A percentile compares a stretch with the other conserved stretches of the same genome.
These are phyloP conservation scores for Cardiospermum halicacabum DNA, from an alignment of 345 rosid genomes.

Conservation along the genomic window DNA sequence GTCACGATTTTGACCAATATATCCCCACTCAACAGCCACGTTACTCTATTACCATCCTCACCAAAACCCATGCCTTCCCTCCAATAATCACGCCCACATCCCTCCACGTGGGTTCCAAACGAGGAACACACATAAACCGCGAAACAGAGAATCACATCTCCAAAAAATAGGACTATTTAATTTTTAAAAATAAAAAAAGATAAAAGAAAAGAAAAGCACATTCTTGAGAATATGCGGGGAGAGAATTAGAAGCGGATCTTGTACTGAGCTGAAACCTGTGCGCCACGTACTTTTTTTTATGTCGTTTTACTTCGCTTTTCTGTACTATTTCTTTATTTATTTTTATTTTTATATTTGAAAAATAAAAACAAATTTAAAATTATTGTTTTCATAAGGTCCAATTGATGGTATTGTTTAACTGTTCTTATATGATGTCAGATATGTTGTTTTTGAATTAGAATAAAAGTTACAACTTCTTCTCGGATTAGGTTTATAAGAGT, in stretches of 20 bases:
- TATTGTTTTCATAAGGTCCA: no score
- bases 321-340: no score
- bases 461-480: no score
- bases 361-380: no score
- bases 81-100: not conserved
- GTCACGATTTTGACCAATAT: not conserved
- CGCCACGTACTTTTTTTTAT: conserved; percentile 39
- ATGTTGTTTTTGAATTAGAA: no score
- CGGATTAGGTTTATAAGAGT: no score
- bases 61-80: not conserved
- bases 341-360: no score
- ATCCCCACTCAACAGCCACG: not conserved
- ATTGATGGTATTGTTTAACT: no score
- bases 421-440: no score
- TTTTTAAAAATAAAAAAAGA: not conserved
- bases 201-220: conserved; percentile 29
- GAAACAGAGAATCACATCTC: not conserved
- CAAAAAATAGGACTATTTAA: no score
- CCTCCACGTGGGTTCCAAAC: not conserved
- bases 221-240: conserved; percentile 56
- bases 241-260: not conserved
- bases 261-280: conserved; percentile 29
- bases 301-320: no score
- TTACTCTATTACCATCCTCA: not conserved
- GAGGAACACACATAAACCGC: not conserved